Conservation (phyloP, 2,329 filamentous ascomycete genomes). For the Pezicula carpinea region DNA sequence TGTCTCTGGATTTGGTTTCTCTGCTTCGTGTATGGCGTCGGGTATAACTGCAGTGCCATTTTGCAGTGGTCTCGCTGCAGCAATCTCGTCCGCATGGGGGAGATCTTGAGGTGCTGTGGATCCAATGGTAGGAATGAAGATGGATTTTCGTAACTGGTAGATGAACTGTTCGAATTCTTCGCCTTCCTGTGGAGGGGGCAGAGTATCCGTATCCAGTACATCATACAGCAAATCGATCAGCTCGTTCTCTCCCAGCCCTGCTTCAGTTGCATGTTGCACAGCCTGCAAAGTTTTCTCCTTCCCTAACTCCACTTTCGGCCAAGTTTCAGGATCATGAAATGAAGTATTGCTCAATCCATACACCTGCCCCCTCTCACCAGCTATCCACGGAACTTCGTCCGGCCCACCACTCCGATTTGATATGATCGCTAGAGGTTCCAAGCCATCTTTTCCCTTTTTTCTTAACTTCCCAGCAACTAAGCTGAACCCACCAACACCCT, state of each 20-base stretch:
- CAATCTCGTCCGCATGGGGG: slow-evolving; percentile 30
- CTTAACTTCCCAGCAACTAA: slow-evolving; percentile 59
- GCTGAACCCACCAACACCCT: slow-evolving; percentile 62
- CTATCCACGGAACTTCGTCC: slow-evolving; percentile 54
- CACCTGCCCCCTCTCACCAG: slow-evolving; percentile 43
- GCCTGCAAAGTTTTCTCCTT: slow-evolving; percentile 28
- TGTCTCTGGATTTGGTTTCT: slow-evolving; percentile 33
- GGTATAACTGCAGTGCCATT: slow-evolving; percentile 1
- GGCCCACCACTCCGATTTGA: slow-evolving; percentile 53
- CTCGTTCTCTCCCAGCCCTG: slow-evolving; percentile 37
- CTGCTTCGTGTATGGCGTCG: slow-evolving; percentile 6
- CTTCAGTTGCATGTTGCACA: slow-evolving; percentile 37
- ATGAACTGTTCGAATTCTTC: slow-evolving; percentile 50
- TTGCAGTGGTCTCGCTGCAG: slow-evolving; percentile 20
- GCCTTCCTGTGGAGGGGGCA: slow-evolving; percentile 35
- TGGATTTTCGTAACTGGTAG: slow-evolving; percentile 49
- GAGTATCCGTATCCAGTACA: slow-evolving; percentile 52
- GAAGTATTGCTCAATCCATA: slow-evolving; percentile 61
- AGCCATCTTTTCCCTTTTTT: slow-evolving; percentile 11
- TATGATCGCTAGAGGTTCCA: slow-evolving; percentile 54
- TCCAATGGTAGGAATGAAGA: slow-evolving; percentile 58
- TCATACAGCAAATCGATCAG: slow-evolving; percentile 48
- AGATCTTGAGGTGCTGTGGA: slow-evolving; percentile 33
- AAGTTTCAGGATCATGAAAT: slow-evolving; percentile 47
- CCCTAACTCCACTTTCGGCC: slow-evolving; percentile 58